These are phyloP conservation scores for Vanderwaltozyma yarrowii DNA, from an alignment of 805 yeast genomes.

Conservation along the genomic window DNA sequence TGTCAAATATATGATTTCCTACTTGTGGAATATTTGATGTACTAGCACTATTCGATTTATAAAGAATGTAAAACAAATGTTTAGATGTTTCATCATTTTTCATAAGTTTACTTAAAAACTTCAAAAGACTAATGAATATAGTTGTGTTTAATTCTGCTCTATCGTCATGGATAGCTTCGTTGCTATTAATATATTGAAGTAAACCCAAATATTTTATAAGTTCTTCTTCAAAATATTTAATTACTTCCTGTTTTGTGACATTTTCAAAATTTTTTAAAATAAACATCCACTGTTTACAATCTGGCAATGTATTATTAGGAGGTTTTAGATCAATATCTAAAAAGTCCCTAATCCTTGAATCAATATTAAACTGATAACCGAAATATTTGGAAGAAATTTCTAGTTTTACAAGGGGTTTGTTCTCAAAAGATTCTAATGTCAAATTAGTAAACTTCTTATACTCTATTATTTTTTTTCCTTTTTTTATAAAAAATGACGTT, in stretches of 20 bases:
- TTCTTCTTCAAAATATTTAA: not conserved
- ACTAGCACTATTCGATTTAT: slow-evolving; percentile 19
- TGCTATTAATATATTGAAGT: too few relatives aligned
- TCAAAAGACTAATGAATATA: slow-evolving; percentile 26
- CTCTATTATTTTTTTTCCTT: slow-evolving; percentile 38
- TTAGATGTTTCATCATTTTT: slow-evolving; percentile 58
- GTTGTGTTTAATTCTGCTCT: not conserved
- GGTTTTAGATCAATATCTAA: too few relatives aligned
- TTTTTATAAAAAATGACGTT: slow-evolving; percentile 41
- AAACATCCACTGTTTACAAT: slow-evolving; percentile 41
- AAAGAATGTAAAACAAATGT: slow-evolving; percentile 44
- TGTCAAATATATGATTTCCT: not conserved
- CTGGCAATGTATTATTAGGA: too few relatives aligned
- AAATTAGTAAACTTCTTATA: slow-evolving; percentile 34
- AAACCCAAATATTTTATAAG: slow-evolving; percentile 9
- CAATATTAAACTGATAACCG: too few relatives aligned
- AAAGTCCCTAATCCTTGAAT: too few relatives aligned
- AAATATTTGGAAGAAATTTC: slow-evolving; percentile 49
- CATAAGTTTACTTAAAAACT: slow-evolving; percentile 49
- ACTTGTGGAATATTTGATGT: not conserved
- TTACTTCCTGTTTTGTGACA: not conserved
- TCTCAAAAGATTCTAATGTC: slow-evolving; percentile 36
- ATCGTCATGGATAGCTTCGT: not conserved
- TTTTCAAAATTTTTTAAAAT: slow-evolving; percentile 41
- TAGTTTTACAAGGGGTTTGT: slow-evolving; percentile 35